phyloP scores from a whole-genome alignment of 2,329 filamentous ascomycete genomes.

The Simplicillium aogashimaense region DNA sequence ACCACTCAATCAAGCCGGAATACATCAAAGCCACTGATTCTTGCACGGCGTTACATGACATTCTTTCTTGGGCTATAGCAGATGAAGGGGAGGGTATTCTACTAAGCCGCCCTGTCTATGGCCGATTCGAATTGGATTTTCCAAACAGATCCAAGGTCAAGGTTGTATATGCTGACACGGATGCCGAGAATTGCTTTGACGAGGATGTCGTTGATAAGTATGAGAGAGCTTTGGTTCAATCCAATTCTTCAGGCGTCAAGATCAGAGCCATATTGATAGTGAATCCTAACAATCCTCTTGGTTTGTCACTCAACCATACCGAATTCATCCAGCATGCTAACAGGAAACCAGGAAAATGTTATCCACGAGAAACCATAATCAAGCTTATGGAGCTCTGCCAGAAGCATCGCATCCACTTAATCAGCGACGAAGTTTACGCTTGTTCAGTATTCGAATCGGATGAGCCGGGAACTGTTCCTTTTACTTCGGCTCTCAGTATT shows the following conservation, averaged over 20 bases:
- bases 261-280: conserved; percentile 39
- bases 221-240: conserved; percentile 27
- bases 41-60: conserved; percentile 27
- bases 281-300: conserved; percentile 44
- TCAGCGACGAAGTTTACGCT: conserved; percentile 50
- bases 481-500: conserved; percentile 40
- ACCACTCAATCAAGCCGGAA: conserved; percentile 15
- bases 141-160: conserved; percentile 27
- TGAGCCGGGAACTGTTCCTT: conserved; percentile 20
- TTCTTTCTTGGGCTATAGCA: conserved; percentile 26
- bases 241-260: conserved; percentile 22
- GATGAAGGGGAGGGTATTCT: conserved; percentile 28
- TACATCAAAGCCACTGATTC: conserved; percentile 23
- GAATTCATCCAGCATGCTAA: too few species aligned
- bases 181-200: conserved; percentile 32
- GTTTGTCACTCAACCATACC: conserved; percentile 11
- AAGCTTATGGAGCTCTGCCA: conserved; percentile 37
- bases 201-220: conserved; percentile 32
- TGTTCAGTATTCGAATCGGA: conserved; percentile 34
- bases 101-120: conserved; percentile 31
- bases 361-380: conserved; percentile 29
- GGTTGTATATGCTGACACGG: conserved; percentile 33
- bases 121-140: conserved; percentile 39
- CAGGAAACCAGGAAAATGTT: conserved; percentile 23
- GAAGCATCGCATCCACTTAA: conserved; percentile 36